These are phyloP conservation scores for Taxillus chinensis DNA, from an alignment of 164 flowering plant genomes.

Conservation along the genomic window DNA sequence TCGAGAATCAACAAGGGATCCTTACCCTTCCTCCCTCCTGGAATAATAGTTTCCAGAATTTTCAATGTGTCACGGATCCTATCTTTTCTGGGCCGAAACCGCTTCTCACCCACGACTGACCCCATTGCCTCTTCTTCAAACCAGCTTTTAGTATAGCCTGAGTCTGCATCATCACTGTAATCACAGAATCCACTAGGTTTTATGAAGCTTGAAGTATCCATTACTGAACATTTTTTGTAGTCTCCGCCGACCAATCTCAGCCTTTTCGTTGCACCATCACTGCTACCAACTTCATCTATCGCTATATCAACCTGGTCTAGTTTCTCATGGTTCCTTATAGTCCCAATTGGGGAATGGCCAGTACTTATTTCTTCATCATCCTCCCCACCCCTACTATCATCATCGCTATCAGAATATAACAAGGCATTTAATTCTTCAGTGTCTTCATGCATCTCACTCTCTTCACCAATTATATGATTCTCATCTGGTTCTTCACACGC, in stretches of 20 bases:
- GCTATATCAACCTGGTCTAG: conserved; percentile 2
- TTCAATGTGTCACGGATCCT: conserved; percentile 14
- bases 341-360: conserved; percentile 16
- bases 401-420: conserved; percentile 23
- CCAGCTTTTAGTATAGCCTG: conserved; percentile 11
- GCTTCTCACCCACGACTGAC: conserved; percentile 5
- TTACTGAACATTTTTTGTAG: conserved; percentile 5
- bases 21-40: conserved; percentile 22
- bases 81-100: conserved; percentile 11
- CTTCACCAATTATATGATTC: conserved; percentile 10
- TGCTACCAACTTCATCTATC: conserved; percentile 16
- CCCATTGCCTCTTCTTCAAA: conserved; percentile 6
- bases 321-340: conserved; percentile 1
- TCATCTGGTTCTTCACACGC: conserved; percentile 7
- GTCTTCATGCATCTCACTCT: conserved; percentile 27
- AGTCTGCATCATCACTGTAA: conserved; percentile 15
- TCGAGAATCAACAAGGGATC: conserved; percentile 24
- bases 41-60: conserved; percentile 21
- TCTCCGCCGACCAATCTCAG: conserved; percentile 16
- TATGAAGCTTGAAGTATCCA: conserved; percentile 9
- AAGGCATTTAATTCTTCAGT: conserved; percentile 29
- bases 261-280: conserved; percentile 22
- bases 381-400: conserved; percentile 9
- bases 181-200: conserved; percentile 1
- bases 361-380: conserved; percentile 30